Evolutionary conservation across 208 protist genomes (phyloP).

Genomic region (Acanthamoeba polyphaga): DNA sequence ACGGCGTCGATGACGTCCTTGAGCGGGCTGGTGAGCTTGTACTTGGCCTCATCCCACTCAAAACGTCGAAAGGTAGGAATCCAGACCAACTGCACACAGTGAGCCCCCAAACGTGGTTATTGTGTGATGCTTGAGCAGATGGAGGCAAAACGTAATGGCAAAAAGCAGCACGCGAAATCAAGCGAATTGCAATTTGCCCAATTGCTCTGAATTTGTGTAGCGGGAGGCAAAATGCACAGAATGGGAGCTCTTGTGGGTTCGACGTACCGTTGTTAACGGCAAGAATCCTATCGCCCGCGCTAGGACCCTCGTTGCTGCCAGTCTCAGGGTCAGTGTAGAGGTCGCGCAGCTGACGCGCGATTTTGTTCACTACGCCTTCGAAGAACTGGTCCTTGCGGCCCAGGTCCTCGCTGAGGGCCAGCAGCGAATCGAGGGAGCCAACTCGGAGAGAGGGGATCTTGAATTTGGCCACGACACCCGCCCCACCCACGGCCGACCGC

Average conservation of each 20-base stretch:
- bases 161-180: not conserved
- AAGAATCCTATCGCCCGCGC: conserved; percentile 71
- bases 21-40: conserved; percentile 73
- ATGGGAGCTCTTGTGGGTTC: conserved; percentile 4
- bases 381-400: conserved; percentile 78
- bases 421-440: conserved; percentile 86
- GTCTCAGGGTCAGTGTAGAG: conserved; percentile 74
- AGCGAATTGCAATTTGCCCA: not conserved
- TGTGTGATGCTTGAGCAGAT: not conserved
- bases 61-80: conserved; percentile 63
- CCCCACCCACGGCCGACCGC: not conserved
- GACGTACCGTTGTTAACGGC: conserved; percentile 26
- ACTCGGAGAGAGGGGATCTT: conserved; percentile 78
- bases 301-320: conserved; percentile 29
- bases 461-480: not conserved
- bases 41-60: conserved; percentile 82
- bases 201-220: too few species aligned
- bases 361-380: conserved; percentile 81
- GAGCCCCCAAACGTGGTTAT: not conserved
- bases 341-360: conserved; percentile 80
- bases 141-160: not conserved
- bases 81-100: conserved; percentile 26
- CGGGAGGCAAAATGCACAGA: too few species aligned
- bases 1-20: conserved; percentile 70
- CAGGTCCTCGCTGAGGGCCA: conserved; percentile 84